A percentile compares a stretch with the other conserved stretches of the same genome.
phyloP scores from a whole-genome alignment of 2,329 filamentous ascomycete genomes.

The Aspergillus sp. region DNA sequence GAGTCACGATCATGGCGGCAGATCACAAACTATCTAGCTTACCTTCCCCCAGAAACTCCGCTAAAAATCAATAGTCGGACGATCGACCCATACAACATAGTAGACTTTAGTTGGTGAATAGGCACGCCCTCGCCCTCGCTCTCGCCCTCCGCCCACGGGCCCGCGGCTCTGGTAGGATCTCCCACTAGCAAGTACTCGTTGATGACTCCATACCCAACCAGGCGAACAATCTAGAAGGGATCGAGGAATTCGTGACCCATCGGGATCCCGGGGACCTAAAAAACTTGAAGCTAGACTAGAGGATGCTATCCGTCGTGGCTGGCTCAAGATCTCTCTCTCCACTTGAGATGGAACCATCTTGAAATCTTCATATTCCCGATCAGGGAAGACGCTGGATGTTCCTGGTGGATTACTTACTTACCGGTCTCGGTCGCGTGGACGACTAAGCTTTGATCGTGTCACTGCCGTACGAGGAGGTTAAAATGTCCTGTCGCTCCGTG shows the following conservation, averaged over 20 bases:
- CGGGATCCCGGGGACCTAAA: not conserved
- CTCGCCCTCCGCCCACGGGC: conserved; percentile 6
- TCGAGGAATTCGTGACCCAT: not conserved
- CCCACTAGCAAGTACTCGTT: conserved; percentile 7
- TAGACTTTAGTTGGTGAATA: too few species aligned
- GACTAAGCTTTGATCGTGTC: conserved; percentile 3
- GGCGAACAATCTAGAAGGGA: not conserved
- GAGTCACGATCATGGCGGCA: not conserved
- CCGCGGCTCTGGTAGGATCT: conserved; percentile 12
- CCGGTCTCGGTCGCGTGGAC: conserved; percentile 2
- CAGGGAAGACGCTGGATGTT: not conserved
- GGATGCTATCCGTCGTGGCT: not conserved
- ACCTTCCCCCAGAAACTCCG: not conserved
- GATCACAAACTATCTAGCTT: not conserved
- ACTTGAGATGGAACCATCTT: not conserved
- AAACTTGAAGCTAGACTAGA: not conserved
- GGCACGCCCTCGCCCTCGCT: not conserved
- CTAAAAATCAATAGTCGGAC: conserved; percentile 18
- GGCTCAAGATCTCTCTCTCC: not conserved
- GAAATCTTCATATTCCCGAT: not conserved
- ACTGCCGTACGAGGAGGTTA: not conserved
- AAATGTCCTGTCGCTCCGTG: not conserved
- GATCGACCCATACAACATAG: conserved; percentile 16
- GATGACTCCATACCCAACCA: not conserved
- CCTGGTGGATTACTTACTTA: not conserved